Conservation (phyloP, 73 alveolate species). For the Stentor roeselii region DNA sequence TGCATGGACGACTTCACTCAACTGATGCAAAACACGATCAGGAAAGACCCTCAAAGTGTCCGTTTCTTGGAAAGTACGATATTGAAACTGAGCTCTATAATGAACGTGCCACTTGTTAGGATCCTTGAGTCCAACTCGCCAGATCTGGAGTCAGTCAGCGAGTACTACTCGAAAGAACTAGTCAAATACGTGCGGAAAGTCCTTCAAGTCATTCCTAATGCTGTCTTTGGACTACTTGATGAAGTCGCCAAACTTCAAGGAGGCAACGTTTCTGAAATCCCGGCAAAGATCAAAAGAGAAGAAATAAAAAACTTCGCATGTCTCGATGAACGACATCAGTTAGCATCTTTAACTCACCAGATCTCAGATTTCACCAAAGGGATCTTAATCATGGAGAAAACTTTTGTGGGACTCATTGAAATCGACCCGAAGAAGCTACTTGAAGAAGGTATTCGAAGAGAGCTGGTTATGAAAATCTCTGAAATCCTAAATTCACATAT, state of each 20-base stretch:
- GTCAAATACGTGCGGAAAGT: constrained; percentile 84
- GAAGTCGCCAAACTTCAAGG: constrained; percentile 60
- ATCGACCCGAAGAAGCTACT: no score
- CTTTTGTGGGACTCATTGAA: no score
- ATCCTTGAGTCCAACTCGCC: constrained; percentile 77
- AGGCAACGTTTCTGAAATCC: constrained; percentile 70
- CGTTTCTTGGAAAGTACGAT: constrained; percentile 70
- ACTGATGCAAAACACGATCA: constrained; percentile 60
- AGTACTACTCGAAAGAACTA: constrained; percentile 80
- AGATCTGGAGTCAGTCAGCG: constrained; percentile 76
- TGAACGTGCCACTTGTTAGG: constrained; percentile 75
- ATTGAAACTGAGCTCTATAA: constrained; percentile 78
- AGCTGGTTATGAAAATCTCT: no score
- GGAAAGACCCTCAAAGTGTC: constrained; percentile 66
- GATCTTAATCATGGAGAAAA: no score
- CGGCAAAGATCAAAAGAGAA: constrained; percentile 65
- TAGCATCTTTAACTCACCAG: no score
- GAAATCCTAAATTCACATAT: no score
- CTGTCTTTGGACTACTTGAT: constrained; percentile 64
- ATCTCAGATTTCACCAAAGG: no score
- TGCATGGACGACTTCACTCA: constrained; percentile 69
- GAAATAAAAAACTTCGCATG: constrained; percentile 74
- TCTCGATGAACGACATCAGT: constrained; percentile 66
- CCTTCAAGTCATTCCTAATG: constrained; percentile 76
- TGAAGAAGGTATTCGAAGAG: no score